Conservation (phyloP, 371 early-diverging fungal genomes). For the Haplosporangium sp. region DNA sequence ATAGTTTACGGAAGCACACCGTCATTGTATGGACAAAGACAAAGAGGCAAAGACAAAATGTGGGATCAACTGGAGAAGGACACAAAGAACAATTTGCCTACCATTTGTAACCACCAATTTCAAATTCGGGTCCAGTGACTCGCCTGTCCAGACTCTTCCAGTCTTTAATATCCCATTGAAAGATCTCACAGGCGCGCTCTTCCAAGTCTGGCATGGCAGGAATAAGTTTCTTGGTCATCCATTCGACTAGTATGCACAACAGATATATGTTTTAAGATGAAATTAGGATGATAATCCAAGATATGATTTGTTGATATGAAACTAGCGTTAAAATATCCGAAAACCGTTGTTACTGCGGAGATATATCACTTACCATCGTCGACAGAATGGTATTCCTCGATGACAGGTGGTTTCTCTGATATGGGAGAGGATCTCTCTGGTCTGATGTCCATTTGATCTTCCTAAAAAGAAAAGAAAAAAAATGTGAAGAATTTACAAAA, state of each 20-base stretch:
- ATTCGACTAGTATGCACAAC: constrained; percentile 28
- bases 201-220: constrained; percentile 59
- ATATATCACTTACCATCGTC: constrained; percentile 38
- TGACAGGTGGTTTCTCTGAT: constrained; percentile 28
- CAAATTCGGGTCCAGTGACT: constrained; percentile 68
- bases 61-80: not conserved
- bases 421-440: constrained; percentile 31
- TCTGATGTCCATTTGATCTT: constrained; percentile 45
- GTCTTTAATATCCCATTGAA: constrained; percentile 70
- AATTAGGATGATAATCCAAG: not conserved
- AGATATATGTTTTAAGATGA: too few species aligned
- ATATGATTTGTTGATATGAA: not conserved
- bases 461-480: constrained; percentile 10
- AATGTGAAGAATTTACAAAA: too few species aligned
- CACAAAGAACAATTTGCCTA: constrained; percentile 31
- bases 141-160: constrained; percentile 66
- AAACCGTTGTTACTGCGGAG: not conserved
- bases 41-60: not conserved
- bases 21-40: too few species aligned
- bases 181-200: constrained; percentile 61
- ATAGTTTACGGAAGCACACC: too few species aligned
- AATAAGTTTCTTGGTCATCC: constrained; percentile 46
- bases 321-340: not conserved
- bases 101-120: constrained; percentile 72
- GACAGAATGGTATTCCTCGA: constrained; percentile 43